Conservation (phyloP, 2,329 filamentous ascomycete species). For the Diaporthe sp. region DNA sequence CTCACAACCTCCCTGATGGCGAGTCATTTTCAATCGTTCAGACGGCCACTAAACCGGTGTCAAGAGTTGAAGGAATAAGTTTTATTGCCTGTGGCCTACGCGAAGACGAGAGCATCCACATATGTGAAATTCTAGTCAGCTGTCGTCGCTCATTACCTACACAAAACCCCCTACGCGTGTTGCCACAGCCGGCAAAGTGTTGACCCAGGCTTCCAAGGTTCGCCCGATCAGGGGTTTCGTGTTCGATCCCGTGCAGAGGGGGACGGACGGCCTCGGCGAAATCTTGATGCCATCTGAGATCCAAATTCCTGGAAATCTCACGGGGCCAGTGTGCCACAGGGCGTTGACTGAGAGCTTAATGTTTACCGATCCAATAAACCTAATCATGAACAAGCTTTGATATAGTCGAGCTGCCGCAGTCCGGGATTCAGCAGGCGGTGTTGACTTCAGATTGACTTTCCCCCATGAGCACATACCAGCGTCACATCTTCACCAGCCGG, state of each 20-base stretch:
- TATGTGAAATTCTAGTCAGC: neutral
- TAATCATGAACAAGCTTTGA: conserved; percentile 20
- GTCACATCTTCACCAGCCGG: neutral
- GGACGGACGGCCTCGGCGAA: neutral
- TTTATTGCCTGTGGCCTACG: neutral
- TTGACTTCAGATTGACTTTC: conserved; percentile 15
- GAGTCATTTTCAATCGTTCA: neutral
- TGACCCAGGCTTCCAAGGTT: neutral
- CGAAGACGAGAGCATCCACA: neutral
- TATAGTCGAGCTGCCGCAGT: neutral
- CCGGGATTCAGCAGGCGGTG: conserved; percentile 8
- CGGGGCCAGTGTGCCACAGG: neutral
- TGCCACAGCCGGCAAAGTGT: neutral
- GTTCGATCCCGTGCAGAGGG: neutral
- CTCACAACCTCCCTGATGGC: neutral
- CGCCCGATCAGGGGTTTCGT: neutral
- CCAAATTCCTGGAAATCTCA: neutral
- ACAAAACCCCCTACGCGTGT: neutral
- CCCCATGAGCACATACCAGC: neutral
- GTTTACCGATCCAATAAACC: neutral
- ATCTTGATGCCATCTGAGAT: conserved; percentile 10
- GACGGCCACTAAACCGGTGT: neutral
- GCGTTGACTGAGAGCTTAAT: neutral
- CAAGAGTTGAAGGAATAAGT: neutral
- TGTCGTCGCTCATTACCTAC: neutral